These are phyloP conservation scores for Capsicum rhomboideum DNA, from an alignment of 257 asterid species.

Conservation along the genomic window DNA sequence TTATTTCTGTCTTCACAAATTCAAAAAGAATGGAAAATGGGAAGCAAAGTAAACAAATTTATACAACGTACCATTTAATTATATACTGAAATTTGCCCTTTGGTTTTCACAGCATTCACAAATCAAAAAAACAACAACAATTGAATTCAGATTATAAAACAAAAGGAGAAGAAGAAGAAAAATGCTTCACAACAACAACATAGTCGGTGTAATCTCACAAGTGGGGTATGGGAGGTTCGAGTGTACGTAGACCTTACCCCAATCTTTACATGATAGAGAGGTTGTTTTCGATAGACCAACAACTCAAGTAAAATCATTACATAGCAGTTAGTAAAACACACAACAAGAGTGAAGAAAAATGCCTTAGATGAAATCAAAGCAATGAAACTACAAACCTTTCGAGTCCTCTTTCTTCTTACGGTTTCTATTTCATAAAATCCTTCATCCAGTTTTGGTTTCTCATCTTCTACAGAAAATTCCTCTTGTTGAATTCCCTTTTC, in stretches of 20 bases:
- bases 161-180: not conserved
- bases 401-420: slow-evolving; percentile 13
- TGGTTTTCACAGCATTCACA: slow-evolving; percentile 31
- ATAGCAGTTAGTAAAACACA: no score
- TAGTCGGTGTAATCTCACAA: no score
- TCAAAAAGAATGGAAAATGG: not conserved
- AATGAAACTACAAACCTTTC: not conserved
- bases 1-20: not conserved
- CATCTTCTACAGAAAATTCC: not conserved
- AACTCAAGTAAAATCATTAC: no score
- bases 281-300: no score
- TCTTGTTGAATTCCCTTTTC: no score
- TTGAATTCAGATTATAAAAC: slow-evolving; percentile 1
- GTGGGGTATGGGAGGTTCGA: no score
- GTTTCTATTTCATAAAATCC: slow-evolving; percentile 27
- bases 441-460: slow-evolving; percentile 18
- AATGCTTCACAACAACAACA: not conserved
- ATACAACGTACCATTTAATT: slow-evolving; percentile 21
- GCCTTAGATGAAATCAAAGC: no score
- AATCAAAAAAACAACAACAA: slow-evolving; percentile 1
- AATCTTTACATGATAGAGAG: no score
- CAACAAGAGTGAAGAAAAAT: no score
- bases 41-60: not conserved
- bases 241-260: no score
- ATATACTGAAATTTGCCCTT: slow-evolving; percentile 74